These are phyloP conservation scores for Fusarium zealandicum DNA, from an alignment of 2,329 filamentous ascomycete genomes.

Conservation along the genomic window DNA sequence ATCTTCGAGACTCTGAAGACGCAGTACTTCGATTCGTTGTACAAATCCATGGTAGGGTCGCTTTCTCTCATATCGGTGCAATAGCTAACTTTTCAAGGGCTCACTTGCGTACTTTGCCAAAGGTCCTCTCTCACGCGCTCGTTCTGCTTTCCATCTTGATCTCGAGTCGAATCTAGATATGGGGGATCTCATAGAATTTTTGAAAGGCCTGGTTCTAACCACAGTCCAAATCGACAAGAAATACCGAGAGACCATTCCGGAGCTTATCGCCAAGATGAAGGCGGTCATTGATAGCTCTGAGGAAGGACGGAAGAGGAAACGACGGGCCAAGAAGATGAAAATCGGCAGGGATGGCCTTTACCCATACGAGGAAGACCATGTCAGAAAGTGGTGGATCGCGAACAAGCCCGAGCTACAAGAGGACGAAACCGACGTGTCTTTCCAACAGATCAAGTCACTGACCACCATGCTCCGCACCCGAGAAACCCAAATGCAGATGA, in stretches of 20 bases:
- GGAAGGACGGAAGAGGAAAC: constrained; percentile 54
- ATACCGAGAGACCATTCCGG: constrained; percentile 74
- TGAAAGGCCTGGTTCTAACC: constrained; percentile 73
- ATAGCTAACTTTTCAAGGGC: constrained; percentile 55
- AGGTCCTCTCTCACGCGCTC: constrained; percentile 77
- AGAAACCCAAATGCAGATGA: constrained; percentile 83
- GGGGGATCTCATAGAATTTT: constrained; percentile 69
- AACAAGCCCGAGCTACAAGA: constrained; percentile 61
- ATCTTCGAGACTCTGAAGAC: constrained; percentile 66
- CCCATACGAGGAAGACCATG: constrained; percentile 67
- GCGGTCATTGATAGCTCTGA: constrained; percentile 64
- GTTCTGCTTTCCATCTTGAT: constrained; percentile 72
- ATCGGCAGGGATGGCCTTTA: constrained; percentile 74
- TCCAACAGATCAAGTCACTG: constrained; percentile 66
- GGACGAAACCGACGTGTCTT: constrained; percentile 56
- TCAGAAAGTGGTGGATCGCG: constrained; percentile 74
- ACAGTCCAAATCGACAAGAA: constrained; percentile 78
- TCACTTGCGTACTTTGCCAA: constrained; percentile 86
- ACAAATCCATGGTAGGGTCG: constrained; percentile 65
- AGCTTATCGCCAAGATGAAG: constrained; percentile 65
- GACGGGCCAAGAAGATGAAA: constrained; percentile 69
- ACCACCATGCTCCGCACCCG: constrained; percentile 72
- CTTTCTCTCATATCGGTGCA: neutral
- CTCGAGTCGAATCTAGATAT: constrained; percentile 67
- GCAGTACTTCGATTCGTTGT: constrained; percentile 67